Percentiles rank a stretch among this genome's conserved stretches.
Evolutionary conservation across 257 asterid genomes (phyloP).

Genomic region (Nyctanthes arbortristis): DNA sequence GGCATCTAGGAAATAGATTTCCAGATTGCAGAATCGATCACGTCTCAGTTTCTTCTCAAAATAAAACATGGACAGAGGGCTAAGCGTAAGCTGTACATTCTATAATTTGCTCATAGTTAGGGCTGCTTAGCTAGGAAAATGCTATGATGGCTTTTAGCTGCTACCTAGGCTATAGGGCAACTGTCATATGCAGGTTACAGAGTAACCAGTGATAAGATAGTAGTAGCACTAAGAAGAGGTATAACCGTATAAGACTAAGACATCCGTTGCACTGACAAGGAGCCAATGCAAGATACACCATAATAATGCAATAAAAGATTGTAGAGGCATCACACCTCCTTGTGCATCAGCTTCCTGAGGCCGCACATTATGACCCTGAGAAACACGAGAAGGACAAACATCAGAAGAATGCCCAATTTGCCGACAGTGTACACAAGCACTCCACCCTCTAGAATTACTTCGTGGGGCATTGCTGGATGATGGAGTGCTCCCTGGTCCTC

Average conservation of each 20-base stretch:
- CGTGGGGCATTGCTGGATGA: constrained; percentile 54
- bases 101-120: constrained; percentile 5
- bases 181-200: not conserved
- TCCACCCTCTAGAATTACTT: constrained; percentile 55
- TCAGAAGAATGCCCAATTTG: constrained; percentile 64
- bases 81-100: not conserved
- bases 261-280: constrained; percentile 9
- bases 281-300: constrained; percentile 7
- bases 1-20: not conserved
- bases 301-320: constrained; percentile 9
- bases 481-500: constrained; percentile 69
- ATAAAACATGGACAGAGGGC: not conserved
- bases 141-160: not conserved
- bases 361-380: constrained; percentile 48
- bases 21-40: constrained; percentile 5
- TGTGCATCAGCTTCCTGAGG: constrained; percentile 42
- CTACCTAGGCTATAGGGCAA: not conserved
- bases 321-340: constrained; percentile 51
- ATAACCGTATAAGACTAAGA: too few relatives aligned
- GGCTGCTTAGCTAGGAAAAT: not conserved
- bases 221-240: not conserved
- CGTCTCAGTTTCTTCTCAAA: not conserved
- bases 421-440: constrained; percentile 50
- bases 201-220: not conserved
- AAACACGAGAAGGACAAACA: constrained; percentile 47